phyloP scores from a whole-genome alignment of 2,329 filamentous ascomycete genomes.

The Mollisia scopiformis region DNA sequence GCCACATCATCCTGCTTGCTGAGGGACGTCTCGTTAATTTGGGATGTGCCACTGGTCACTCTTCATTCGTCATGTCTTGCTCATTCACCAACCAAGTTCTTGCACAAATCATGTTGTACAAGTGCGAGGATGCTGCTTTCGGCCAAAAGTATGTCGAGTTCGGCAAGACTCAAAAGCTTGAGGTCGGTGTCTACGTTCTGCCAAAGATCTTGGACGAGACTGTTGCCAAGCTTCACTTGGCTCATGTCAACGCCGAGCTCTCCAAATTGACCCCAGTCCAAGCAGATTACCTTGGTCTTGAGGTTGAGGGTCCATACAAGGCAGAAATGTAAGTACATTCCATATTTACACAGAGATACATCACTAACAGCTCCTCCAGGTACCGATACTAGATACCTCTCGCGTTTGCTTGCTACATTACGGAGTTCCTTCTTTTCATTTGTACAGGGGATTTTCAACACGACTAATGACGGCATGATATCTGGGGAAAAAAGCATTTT shows the following conservation, averaged over 20 bases:
- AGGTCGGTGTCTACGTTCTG: constrained; percentile 90
- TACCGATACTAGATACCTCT: constrained; percentile 39
- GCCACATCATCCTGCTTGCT: constrained; percentile 97
- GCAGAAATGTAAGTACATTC: constrained; percentile 77
- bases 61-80: constrained; percentile 99
- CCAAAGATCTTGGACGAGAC: constrained; percentile 99
- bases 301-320: constrained; percentile 92
- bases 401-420: constrained; percentile 8
- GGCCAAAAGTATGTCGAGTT: constrained; percentile 96
- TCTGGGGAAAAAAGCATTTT: constrained; percentile 55
- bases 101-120: constrained; percentile 98
- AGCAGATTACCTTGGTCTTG: constrained; percentile 92
- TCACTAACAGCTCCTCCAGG: constrained; percentile 25
- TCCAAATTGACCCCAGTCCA: constrained; percentile 83
- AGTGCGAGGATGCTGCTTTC: constrained; percentile 85
- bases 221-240: constrained; percentile 91
- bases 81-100: constrained; percentile 99
- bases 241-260: constrained; percentile 93
- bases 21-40: constrained; percentile 99
- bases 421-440: constrained; percentile 26
- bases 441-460: constrained; percentile 38
- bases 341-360: background rate
- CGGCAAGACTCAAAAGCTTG: constrained; percentile 87
- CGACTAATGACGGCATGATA: constrained; percentile 61
- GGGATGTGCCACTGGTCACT: constrained; percentile 98